Base-by-base conservation (phyloP, 2,329 filamentous ascomycete genomes). In the Juglanconis oblonga region DNA sequence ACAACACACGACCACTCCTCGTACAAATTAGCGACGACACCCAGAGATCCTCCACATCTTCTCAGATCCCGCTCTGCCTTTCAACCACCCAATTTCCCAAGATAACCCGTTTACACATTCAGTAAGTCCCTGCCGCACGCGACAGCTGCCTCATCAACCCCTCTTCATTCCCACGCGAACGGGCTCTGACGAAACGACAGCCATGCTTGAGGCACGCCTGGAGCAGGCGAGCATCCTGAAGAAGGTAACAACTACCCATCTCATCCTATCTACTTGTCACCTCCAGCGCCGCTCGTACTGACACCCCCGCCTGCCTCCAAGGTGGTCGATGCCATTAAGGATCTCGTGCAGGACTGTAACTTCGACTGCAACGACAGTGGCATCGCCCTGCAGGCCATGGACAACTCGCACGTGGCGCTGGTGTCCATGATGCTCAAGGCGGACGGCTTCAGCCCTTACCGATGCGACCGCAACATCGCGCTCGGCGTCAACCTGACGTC, bases 301-400 rank as follows among this genome's bases (percentile, higher is more conserved):
- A 65, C 57, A 42, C 38, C 33, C 33, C 49, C 60, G 6, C 29
- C n/a, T 50, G 52, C 24, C 49, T 33, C 5, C 17, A 67, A 97
- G 92, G 91, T 98, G 65, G 93, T 99, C 71, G 96, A 99, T 75
- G 92, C 96, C 70, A 97, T 99, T 87, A 98, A 97, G 80, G 95
- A 99, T 72, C 87, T 99, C 55, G 95, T 99, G 57, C 95, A 98
- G 79, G 95, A 99, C 81, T 99, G 95, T 88, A 99, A 99, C 81
- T 99, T 99, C 81, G 95, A 99, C 84, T 99, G 96, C 89, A 99
- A 98, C 89, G 96, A 99, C 84, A 94, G 92, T 58, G 95, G 95
- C 64, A 95, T 99, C 72, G 93, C 94, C 55, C 90, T 99, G 59
- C 95, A 99, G 79, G 95, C 95, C 72, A 99, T 99, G 96, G 95